Percentiles rank a stretch among this genome's conserved stretches.
Evolutionary conservation across 371 early-diverging fungal species (phyloP).

Genomic region (Spiromyces aspiralis): DNA sequence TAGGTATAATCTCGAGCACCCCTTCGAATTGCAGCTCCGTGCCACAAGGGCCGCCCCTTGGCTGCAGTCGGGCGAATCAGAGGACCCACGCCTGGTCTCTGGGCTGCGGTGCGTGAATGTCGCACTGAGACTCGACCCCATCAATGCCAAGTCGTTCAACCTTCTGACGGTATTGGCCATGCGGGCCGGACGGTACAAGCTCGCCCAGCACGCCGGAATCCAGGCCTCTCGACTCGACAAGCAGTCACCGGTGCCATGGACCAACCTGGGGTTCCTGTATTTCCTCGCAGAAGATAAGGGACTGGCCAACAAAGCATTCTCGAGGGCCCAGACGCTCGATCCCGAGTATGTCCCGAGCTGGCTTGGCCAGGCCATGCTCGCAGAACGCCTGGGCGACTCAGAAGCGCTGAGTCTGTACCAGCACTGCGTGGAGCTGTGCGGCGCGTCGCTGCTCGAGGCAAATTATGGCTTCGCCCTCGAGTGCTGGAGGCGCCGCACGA

Average conservation of each 20-base stretch:
- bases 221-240: conserved; percentile 34
- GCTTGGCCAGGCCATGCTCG: conserved; percentile 72
- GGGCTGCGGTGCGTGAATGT: conserved; percentile 24
- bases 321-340: conserved; percentile 54
- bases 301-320: conserved; percentile 60
- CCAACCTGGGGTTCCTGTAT: conserved; percentile 74
- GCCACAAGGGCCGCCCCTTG: no score
- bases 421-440: conserved; percentile 55
- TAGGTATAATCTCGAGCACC: background rate
- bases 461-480: background rate
- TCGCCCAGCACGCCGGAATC: conserved; percentile 75
- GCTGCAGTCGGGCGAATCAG: background rate
- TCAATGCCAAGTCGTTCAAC: conserved; percentile 49
- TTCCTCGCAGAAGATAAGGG: conserved; percentile 53
- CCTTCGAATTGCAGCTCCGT: background rate
- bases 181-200: conserved; percentile 26
- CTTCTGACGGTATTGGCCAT: conserved; percentile 52
- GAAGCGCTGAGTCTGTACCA: conserved; percentile 47
- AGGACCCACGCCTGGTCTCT: background rate
- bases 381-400: conserved; percentile 36
- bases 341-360: conserved; percentile 67
- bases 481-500: background rate
- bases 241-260: conserved; percentile 47
- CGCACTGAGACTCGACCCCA: conserved; percentile 47
- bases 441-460: conserved; percentile 25